These are phyloP conservation scores for Dryadomyces sulphureus DNA, from an alignment of 2,329 filamentous ascomycete genomes.

Conservation along the genomic window DNA sequence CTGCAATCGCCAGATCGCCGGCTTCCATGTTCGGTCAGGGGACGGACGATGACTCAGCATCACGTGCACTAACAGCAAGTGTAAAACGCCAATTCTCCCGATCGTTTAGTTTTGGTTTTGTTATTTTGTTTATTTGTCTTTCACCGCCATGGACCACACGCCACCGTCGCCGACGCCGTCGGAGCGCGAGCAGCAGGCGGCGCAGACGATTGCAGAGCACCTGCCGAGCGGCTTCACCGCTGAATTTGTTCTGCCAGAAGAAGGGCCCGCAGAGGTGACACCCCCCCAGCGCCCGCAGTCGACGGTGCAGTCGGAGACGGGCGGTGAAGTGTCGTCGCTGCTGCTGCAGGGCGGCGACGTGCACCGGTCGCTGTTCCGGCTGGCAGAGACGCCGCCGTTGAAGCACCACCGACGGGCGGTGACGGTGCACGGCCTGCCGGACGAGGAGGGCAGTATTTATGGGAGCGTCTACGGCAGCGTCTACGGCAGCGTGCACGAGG, in stretches of 20 bases:
- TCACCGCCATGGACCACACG: neutral
- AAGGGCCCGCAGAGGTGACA: neutral
- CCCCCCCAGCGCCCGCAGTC: neutral
- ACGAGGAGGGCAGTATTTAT: neutral
- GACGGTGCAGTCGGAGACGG: neutral
- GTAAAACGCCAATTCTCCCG: too few relatives aligned
- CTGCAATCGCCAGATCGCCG: too few relatives aligned
- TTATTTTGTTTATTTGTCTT: neutral
- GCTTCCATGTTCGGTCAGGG: too few relatives aligned
- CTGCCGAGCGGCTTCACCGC: conserved; percentile 20
- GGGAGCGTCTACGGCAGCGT: neutral
- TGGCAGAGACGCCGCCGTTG: conserved; percentile 21
- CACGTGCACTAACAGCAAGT: too few relatives aligned
- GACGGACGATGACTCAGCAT: too few relatives aligned
- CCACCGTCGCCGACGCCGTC: conserved; percentile 2
- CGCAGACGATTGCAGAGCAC: conserved; percentile 17
- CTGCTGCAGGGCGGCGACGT: conserved; percentile 64
- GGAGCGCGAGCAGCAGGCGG: conserved; percentile 6
- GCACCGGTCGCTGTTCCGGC: conserved; percentile 63
- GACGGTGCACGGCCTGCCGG: conserved; percentile 41
- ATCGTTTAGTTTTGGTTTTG: too few relatives aligned
- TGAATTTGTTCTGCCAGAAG: conserved; percentile 12
- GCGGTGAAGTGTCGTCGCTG: conserved; percentile 44
- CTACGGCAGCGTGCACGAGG: neutral
- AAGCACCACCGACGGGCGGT: conserved; percentile 33